Conservation (phyloP, 805 yeast genomes). For the Saccharomyces eubayanus region DNA sequence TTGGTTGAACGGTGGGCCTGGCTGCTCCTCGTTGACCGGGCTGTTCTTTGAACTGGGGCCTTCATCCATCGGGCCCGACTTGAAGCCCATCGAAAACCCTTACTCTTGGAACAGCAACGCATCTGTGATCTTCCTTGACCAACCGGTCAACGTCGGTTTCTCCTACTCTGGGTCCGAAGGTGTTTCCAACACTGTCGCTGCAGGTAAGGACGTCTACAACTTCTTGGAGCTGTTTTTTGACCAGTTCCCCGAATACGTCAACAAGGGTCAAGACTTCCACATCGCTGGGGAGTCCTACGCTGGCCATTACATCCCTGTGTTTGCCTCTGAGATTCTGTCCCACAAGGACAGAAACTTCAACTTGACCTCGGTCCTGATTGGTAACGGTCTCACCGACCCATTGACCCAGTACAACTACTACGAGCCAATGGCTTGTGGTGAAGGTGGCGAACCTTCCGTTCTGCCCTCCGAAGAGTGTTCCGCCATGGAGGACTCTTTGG, state of each 20-base stretch:
- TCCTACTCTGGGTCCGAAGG: slow-evolving; percentile 53
- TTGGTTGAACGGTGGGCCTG: slow-evolving; percentile 95
- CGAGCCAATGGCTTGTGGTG: slow-evolving; percentile 92
- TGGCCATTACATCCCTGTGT: slow-evolving; percentile 88
- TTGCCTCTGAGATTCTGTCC: slow-evolving; percentile 70
- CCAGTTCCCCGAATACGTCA: slow-evolving; percentile 52
- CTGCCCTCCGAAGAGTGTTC: slow-evolving; percentile 74
- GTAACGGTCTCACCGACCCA: slow-evolving; percentile 87
- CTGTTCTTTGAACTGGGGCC: slow-evolving; percentile 84
- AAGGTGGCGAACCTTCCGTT: slow-evolving; percentile 76
- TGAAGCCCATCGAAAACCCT: slow-evolving; percentile 62
- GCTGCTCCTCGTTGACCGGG: slow-evolving; percentile 84
- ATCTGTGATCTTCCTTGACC: slow-evolving; percentile 77
- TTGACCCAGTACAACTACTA: slow-evolving; percentile 68
- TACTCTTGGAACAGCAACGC: slow-evolving; percentile 82
- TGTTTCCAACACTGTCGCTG: slow-evolving; percentile 67
- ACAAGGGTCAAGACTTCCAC: slow-evolving; percentile 51
- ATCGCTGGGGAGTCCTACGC: slow-evolving; percentile 92
- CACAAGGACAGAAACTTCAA: slow-evolving; percentile 56
- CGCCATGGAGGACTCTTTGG: slow-evolving; percentile 55
- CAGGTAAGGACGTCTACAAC: slow-evolving; percentile 75
- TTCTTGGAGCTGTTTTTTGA: slow-evolving; percentile 72
- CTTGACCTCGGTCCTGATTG: slow-evolving; percentile 72
- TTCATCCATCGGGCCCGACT: slow-evolving; percentile 51
- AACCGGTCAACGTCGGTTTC: slow-evolving; percentile 82